Evolutionary conservation across 176 grass and related monocot genomes (phyloP), one percentile per base, ranked within the genome.

Genomic region (Secale cereale): DNA sequence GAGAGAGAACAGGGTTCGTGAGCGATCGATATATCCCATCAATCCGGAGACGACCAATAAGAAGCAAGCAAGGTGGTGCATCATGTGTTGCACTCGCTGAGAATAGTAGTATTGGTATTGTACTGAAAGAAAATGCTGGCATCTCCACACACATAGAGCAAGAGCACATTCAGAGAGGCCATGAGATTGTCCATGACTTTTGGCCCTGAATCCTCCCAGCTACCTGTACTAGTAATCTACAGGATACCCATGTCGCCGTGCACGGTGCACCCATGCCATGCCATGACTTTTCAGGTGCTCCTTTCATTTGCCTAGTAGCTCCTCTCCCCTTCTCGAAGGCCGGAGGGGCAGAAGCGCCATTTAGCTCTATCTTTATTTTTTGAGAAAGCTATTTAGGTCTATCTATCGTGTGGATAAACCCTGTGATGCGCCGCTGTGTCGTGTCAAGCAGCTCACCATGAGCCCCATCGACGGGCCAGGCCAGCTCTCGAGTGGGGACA

Each of bases 121-220:
- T 59, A 59, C 64, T 54, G 1, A 50, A 50, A 19, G 6, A 59
- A n/a, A 67, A 20, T 67, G 10, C 7, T 4, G 7, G 16, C 16
- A 33, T 22, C 33, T 61, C 57, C 19, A 22, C 20, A 25, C 16
- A 22, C 2, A 22, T 0, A 41, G n/a, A n/a, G n/a, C n/a, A n/a
- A n/a, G n/a, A n/a, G n/a, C 20, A 16, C 0, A 72, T 43, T 78
- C 83, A 45, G 32, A 57, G 25, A 86, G 64, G 8, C 54, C 73
- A 90, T 86, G 17, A 86, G 73, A 14, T 31, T 45, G 75, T 28
- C 32, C 74, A 79, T 46, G 84, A 86, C 73, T 30, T 79, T 2
- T 52, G 48, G 2, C 48, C 48, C 16, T 19, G 48, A 19, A 52
- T 19, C 48, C 17, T 50, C 5, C 48, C 19, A 19, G 48, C 48